Evolutionary conservation across 495 filamentous ascomycete genomes (phyloP), one percentile per base, ranked within the genome.

Genomic region (Sporormia fimetaria): DNA sequence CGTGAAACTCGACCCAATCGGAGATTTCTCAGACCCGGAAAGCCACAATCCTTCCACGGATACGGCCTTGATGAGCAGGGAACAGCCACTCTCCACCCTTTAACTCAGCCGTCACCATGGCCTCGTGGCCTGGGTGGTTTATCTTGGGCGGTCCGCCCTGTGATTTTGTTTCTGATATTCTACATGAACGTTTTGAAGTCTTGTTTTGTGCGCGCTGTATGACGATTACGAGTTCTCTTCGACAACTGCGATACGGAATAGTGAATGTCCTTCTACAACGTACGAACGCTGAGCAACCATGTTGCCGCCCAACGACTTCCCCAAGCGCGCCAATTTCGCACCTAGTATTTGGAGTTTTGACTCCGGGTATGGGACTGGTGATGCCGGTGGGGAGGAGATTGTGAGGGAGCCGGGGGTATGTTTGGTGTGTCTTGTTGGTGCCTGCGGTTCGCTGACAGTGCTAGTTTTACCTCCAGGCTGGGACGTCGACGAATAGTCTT

Each of bases 301-400:
- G 44, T 29, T 47, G 37, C 41, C 44, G 0, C 44, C 44, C 2
- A 15, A 40, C 17, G 23, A 25, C 29, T 15, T 14, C 33, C n/a
- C 2, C 17, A n/a, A 37, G 4, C 43, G 44, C 27, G 33, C 14
- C 11, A 7, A n/a, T n/a, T n/a, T 11, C 3, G 44, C 49, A 36
- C 40, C 44, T 1, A 48, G 44, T 18, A 53, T 53, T 36, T 53
- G 44, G 44, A 29, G 20, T 14, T 31, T 48, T 23, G 49, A 53
- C 24, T 53, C 49, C 18, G 49, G 49, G 15, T 53, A 53, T 33
- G 27, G 9, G 6, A 29, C 23, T 18, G 39, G 21, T 17, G 18
- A 23, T 9, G 3, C 40, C 7, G 21, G 17, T 21, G 38, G 21
- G 20, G 37, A 41, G 1, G 23, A 21, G 21, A 4, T 17, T 20